Evolutionary conservation across 495 filamentous ascomycete genomes (phyloP), one percentile per base, ranked within the genome.

Genomic region (Beverwykella pulmonaria): DNA sequence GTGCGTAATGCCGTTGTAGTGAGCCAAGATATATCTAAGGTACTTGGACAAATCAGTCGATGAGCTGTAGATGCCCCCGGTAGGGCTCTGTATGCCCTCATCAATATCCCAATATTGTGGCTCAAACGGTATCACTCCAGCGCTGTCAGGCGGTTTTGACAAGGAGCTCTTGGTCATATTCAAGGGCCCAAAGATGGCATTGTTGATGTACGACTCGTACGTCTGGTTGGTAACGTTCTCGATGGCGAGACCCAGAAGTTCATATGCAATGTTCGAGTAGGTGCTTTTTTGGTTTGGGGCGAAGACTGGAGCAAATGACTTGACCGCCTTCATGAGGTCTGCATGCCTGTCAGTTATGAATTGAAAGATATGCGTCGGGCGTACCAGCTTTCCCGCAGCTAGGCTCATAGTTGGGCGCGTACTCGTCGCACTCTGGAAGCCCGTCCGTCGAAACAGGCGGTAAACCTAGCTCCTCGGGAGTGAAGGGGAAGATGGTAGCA

Each of bases 11-110:
- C 61, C 68, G 64, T 76, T 77, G 63, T 75, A 74, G 41, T 77
- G 72, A 0, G 75, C 77, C 47, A 78, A 36, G 12, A 78, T 53
- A 55, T 74, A 75, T 32, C 75, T 68, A 0, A 75, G 58, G 41
- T 59, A 78, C 10, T 59, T 71, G 36, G 64, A 71, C 26, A 76
- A 63, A 53, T 78, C 76, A 22, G 46, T 23, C 9, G 74, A 32
- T 14, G 70, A 70, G 57, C 67, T 70, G 66, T 77, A 78, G 29
- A 78, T 71, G 12, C 72, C 76, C 19, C 76, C 76, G 1, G 76
- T 76, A 17, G 76, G 76, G 26, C 30, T 57, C 29, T 71, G 68
- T 5, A 75, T 54, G 0, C 74, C 76, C 36, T 69, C 63, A 27
- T 75, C 75, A 1, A 74, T 61, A 30, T 67, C 73, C 76, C 76